Evolutionary conservation across 139 green algal species (phyloP).

Genomic region (Auxenochlorella protothecoides): DNA sequence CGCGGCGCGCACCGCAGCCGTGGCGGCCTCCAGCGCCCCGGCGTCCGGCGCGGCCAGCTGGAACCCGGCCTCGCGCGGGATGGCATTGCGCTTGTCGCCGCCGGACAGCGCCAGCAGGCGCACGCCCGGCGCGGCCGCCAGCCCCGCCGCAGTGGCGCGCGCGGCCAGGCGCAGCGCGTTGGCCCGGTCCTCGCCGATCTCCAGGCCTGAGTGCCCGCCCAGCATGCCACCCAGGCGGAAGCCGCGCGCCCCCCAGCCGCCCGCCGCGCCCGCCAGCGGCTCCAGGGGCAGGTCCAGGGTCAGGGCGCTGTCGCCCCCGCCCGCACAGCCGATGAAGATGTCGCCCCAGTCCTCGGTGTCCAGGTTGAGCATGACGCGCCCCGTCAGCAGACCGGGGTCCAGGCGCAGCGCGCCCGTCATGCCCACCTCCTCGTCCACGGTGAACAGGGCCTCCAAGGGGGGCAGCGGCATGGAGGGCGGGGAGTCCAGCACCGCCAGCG

Average conservation of each 20-base stretch:
- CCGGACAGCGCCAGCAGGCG: constrained; percentile 27
- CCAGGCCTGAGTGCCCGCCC: constrained; percentile 48
- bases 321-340: constrained; percentile 64
- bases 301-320: constrained; percentile 49
- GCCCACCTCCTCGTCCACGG: constrained; percentile 60
- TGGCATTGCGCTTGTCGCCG: constrained; percentile 72
- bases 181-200: constrained; percentile 44
- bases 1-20: too few relatives aligned
- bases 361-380: constrained; percentile 61
- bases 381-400: constrained; percentile 40
- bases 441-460: constrained; percentile 70
- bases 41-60: too few relatives aligned
- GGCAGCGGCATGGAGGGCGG: constrained; percentile 37
- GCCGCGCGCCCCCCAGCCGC: neutral
- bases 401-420: constrained; percentile 49
- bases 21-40: too few relatives aligned
- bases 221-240: constrained; percentile 29
- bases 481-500: constrained; percentile 52
- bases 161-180: constrained; percentile 36
- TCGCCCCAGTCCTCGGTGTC: constrained; percentile 70
- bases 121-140: constrained; percentile 3
- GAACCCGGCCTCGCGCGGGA: constrained; percentile 37
- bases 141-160: constrained; percentile 6
- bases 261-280: neutral
- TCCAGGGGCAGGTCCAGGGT: constrained; percentile 25